Evolutionary conservation across 164 flowering plant species (phyloP), one percentile per base, ranked within the genome.

Genomic region (Aristolochia fimbriata): DNA sequence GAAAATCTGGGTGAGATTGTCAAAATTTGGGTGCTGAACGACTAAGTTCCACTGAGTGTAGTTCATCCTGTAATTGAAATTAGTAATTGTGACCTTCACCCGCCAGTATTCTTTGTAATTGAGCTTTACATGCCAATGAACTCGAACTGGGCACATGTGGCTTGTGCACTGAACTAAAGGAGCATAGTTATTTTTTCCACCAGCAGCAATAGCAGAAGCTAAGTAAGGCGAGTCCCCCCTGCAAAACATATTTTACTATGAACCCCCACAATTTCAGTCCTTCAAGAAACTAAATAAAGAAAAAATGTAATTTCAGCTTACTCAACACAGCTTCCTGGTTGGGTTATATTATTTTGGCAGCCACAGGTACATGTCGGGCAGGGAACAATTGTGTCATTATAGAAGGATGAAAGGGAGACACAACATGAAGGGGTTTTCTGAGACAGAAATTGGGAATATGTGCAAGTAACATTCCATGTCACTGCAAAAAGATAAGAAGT

Each of bases 401-500:
- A 89, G 73, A 89, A 89, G 23, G 96, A 83, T 13, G 94, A 87
- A 41, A 89, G 79, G 0, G 97, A 89, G 57, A 89, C 97, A 65
- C 97, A 89, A 57, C 97, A 89, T 15, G 86, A 74, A 0, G 91
- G 97, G n/a, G 86, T 76, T 63, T 74, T 89, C 65, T 74, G 82
- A 56, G 95, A 77, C 62, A 85, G 75, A 67, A 89, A 87, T 57
- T 89, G 97, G 4, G 97, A 90, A 57, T 85, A 90, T 11, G 82
- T 85, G 76, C 97, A 87, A 5, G 91, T 82, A 59, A 82, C 80
- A 30, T 89, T 86, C 96, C 93, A 86, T n/a, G 94, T 88, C 96
- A 83, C 96, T 89, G 81, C 62, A 54, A 60, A 59, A 25, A 52
- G 22, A 25, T 23, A 37, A 37, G 4, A 37, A 10, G 43, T 10